phyloP scores from a whole-genome alignment of 1,139 yeast species.

The Geotrichum macrosporum region DNA sequence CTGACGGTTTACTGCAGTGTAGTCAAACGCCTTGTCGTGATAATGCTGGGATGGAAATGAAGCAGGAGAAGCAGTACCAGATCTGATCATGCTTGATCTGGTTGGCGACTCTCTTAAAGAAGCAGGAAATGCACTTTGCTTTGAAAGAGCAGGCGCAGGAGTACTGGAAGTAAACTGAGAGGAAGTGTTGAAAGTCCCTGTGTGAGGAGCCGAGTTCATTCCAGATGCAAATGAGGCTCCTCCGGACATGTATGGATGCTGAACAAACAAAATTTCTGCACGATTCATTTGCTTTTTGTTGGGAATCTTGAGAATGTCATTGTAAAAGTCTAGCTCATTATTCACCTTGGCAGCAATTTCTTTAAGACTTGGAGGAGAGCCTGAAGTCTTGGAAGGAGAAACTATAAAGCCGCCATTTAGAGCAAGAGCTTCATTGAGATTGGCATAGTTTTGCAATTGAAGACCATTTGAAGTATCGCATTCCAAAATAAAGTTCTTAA shows the following conservation, averaged over 20 bases:
- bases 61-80: conserved; percentile 9
- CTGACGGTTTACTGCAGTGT: not conserved
- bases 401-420: conserved; percentile 82
- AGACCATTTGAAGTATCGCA: conserved; percentile 84
- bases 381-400: conserved; percentile 56
- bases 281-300: conserved; percentile 35
- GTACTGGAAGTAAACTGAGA: conserved; percentile 5
- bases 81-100: no score
- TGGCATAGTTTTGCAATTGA: conserved; percentile 83
- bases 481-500: conserved; percentile 75
- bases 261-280: conserved; percentile 57
- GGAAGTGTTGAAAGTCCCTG: not conserved
- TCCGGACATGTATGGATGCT: conserved; percentile 62
- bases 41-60: not conserved
- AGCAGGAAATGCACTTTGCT: conserved; percentile 1
- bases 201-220: not conserved
- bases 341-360: conserved; percentile 70
- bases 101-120: no score
- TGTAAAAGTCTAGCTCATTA: conserved; percentile 75
- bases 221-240: not conserved
- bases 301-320: conserved; percentile 48
- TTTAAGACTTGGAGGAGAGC: conserved; percentile 61
- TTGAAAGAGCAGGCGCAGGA: conserved; percentile 7
- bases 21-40: conserved; percentile 4
- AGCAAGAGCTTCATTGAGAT: conserved; percentile 76